These are phyloP conservation scores for Quercus engelmannii DNA, from an alignment of 306 rosid genomes.

Conservation along the genomic window DNA sequence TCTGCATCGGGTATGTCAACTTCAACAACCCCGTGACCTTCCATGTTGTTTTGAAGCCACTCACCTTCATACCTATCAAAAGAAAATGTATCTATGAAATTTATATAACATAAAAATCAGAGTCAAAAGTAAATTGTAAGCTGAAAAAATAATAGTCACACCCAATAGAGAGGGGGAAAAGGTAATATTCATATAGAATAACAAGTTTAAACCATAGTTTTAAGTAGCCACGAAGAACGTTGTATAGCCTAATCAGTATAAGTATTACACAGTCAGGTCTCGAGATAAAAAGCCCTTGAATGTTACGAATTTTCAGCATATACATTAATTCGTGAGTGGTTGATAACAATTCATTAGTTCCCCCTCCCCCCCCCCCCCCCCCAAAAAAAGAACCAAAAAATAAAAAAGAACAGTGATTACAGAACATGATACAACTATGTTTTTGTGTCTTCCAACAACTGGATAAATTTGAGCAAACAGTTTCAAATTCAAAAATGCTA, in stretches of 20 bases:
- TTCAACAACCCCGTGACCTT: conserved; percentile 95
- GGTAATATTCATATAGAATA: not conserved
- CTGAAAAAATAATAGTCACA: conserved; percentile 6
- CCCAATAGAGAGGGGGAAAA: not conserved
- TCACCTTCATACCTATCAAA: conserved; percentile 89
- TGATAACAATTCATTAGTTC: not conserved
- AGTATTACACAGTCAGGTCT: not conserved
- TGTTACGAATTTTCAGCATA: not conserved
- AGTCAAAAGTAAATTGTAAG: conserved; percentile 8
- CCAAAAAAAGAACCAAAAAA: not conserved
- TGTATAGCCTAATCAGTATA: not conserved
- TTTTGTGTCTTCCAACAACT: not conserved
- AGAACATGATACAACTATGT: not conserved
- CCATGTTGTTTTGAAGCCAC: conserved; percentile 85
- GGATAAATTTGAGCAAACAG: not conserved
- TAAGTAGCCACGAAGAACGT: not conserved
- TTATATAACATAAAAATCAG: conserved; percentile 10
- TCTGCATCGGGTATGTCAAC: conserved; percentile 86
- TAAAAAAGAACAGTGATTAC: not conserved
- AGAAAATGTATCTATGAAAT: conserved; percentile 16
- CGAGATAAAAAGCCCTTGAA: not conserved
- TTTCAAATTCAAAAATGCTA: not conserved
- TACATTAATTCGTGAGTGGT: not conserved
- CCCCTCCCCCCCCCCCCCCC: too few species aligned
- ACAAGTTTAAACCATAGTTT: not conserved